Evolutionary conservation across 1,284 basidiomycete genomes (phyloP).

Genomic region (Apiotrichum brassicae): DNA sequence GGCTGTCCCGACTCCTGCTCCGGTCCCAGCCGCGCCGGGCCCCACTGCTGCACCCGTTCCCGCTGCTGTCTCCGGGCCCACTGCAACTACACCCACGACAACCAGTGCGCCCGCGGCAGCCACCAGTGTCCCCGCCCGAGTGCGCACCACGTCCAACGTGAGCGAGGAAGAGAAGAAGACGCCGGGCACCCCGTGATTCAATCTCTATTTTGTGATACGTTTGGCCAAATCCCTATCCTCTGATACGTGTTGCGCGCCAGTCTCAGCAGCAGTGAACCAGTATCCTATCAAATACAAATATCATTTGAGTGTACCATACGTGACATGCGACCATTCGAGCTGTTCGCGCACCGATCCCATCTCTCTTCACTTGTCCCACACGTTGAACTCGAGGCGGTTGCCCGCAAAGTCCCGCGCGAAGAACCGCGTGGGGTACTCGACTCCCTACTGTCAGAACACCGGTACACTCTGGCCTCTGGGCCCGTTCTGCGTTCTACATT

Average conservation of each 20-base stretch:
- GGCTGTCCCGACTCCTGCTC: neutral
- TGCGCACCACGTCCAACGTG: neutral
- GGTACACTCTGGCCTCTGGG: neutral
- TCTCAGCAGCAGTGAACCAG: too few species aligned
- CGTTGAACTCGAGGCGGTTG: conserved; percentile 40
- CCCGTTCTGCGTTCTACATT: too few species aligned
- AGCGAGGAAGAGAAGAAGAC: neutral
- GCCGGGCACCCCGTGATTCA: neutral
- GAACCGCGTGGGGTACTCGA: conserved; percentile 41
- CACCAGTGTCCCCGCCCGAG: neutral
- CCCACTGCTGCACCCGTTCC: neutral
- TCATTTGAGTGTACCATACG: too few species aligned
- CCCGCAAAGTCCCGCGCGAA: conserved; percentile 42
- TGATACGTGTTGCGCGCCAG: too few species aligned
- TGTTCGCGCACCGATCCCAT: too few species aligned
- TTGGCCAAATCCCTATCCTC: too few species aligned
- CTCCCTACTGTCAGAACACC: conserved; percentile 24
- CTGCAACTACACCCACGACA: neutral
- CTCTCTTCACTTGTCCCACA: too few species aligned
- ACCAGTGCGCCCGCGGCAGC: neutral
- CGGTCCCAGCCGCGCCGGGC: neutral
- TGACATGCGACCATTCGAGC: too few species aligned
- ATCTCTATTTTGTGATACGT: too few species aligned
- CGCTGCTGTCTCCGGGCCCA: neutral
- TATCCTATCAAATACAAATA: too few species aligned